Percentiles rank a stretch among this genome's conserved stretches.
These are phyloP conservation scores for Delonix regia DNA, from an alignment of 306 rosid genomes.

Conservation along the genomic window DNA sequence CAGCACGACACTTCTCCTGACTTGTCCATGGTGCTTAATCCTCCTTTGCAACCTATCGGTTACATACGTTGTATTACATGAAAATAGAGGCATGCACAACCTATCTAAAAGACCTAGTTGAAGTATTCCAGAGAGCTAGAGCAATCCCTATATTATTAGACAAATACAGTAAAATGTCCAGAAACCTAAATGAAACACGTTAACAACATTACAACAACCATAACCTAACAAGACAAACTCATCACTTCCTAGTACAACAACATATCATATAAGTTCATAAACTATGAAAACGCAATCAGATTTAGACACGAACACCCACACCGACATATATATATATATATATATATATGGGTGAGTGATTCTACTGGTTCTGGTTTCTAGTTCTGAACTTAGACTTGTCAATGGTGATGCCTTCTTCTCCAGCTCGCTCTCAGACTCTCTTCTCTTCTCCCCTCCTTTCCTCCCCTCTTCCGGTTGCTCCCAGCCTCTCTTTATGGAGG, in stretches of 20 bases:
- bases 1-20: too few species aligned
- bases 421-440: slow-evolving; percentile 65
- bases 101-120: too few species aligned
- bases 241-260: background rate
- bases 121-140: background rate
- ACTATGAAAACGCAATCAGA: too few species aligned
- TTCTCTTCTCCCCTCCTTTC: too few species aligned
- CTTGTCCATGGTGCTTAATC: too few species aligned
- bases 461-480: too few species aligned
- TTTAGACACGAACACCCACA: background rate
- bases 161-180: background rate
- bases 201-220: background rate
- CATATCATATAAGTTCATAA: too few species aligned
- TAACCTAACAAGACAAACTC: background rate
- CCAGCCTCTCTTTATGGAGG: too few species aligned
- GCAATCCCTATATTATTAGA: background rate
- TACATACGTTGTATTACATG: background rate
- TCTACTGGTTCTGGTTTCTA: background rate
- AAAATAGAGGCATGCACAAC: background rate
- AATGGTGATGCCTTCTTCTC: slow-evolving; percentile 50
- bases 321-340: background rate
- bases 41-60: too few species aligned
- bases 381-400: slow-evolving; percentile 69
- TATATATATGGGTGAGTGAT: background rate
- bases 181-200: background rate